These are phyloP conservation scores for Datura wrightii DNA, from an alignment of 257 asterid genomes.

Conservation along the genomic window DNA sequence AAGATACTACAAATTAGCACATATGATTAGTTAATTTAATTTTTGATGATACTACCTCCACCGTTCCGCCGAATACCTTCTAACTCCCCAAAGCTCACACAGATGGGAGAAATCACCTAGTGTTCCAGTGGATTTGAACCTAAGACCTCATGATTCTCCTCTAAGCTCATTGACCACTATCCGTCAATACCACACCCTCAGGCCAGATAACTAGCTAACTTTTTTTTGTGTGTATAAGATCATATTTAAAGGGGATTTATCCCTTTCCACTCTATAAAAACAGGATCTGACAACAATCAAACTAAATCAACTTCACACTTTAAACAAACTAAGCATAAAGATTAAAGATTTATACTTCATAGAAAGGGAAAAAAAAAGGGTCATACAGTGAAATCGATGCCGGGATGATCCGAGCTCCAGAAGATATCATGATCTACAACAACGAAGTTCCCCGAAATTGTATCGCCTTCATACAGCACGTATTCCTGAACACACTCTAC, in stretches of 20 bases:
- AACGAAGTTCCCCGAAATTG: slow-evolving; percentile 83
- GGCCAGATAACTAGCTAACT: not conserved
- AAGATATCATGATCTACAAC: slow-evolving; percentile 76
- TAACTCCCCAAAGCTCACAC: not conserved
- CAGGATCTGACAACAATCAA: not conserved
- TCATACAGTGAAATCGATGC: slow-evolving; percentile 75
- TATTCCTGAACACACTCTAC: slow-evolving; percentile 86
- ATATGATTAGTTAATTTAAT: not conserved
- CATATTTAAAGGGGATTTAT: not conserved
- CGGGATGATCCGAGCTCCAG: slow-evolving; percentile 77
- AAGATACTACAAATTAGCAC: not conserved
- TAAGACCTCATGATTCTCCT: not conserved
- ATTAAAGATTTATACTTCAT: not conserved
- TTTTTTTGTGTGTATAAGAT: not conserved
- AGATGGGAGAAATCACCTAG: not conserved
- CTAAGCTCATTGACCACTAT: not conserved
- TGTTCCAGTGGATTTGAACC: not conserved
- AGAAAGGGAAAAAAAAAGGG: not conserved
- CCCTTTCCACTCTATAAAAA: not conserved
- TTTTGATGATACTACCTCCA: not conserved
- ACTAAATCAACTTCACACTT: not conserved
- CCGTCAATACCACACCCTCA: not conserved
- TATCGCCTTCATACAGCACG: slow-evolving; percentile 73
- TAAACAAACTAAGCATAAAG: not conserved
- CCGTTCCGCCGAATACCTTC: not conserved